Evolutionary conservation across 352 stramenopile species (phyloP), one percentile per base, ranked within the genome.

Genomic region (Pythium oligandrum): DNA sequence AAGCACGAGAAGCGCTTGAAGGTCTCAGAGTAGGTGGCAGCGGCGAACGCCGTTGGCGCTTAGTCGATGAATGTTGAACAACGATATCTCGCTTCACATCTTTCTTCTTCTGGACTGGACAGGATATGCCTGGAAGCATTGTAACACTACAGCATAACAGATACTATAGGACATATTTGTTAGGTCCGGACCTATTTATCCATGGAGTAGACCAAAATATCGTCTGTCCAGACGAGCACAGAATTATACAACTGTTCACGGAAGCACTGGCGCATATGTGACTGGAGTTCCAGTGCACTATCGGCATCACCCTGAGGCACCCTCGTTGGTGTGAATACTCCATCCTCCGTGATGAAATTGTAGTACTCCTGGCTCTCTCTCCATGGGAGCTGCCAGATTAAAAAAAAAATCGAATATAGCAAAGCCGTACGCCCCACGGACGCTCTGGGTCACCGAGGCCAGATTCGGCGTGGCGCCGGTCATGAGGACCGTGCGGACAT

Each of bases 331-430:
- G 55, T 64, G 31, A 62, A 60, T 0, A 65, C 52, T 0, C 61
- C 61, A 31, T 64, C 46, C 10, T 61, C 47, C 0, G 55, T 61
- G 4, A 69, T 7, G 38, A 69, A 59, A 11, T 31, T 59, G 12
- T 61, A 61, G 12, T 55, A n/a, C 36, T 68, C 55, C n/a, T 57
- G 54, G 33, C 50, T 43, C 2, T 47, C 48, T 5, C 32, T 7
- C 2, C 59, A 30, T 10, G 61, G 55, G 35, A 68, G 17, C 32
- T 68, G 50, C 55, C 61, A 68, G 31, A 60, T 59, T 51, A 11
- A 59, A 51, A 11, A 59, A 51, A 4, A 58, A 39, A 37, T 63
- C 60, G 17, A 57, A 69, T 43, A 26, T 51, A 12, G 32, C 55
- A 57, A 69, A 65, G 0, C 56, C 50, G 37, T 50, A 58, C 7